Percentiles rank a stretch among this genome's conserved stretches.
These are phyloP conservation scores for Casuarina equisetifolia DNA, from an alignment of 306 rosid genomes.

Conservation along the genomic window DNA sequence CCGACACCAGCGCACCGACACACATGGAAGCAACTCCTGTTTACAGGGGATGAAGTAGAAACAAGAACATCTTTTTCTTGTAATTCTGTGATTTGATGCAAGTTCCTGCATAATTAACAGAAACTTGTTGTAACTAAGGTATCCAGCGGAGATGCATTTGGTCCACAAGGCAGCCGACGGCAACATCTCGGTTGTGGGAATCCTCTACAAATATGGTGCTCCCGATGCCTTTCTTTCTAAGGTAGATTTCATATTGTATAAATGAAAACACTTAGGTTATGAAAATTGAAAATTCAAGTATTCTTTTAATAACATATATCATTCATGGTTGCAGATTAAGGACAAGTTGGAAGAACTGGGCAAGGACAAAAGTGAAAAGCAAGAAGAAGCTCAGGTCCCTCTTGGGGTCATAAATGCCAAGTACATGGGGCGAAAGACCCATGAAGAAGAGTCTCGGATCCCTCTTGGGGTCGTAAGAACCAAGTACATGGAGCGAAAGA, in stretches of 20 bases:
- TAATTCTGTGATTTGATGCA: too few relatives aligned
- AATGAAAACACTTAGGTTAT: too few relatives aligned
- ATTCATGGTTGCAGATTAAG: conserved; percentile 44
- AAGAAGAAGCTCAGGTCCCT: conserved; percentile 40
- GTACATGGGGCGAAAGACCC: conserved; percentile 35
- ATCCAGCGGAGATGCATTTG: conserved; percentile 66
- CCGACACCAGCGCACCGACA: too few relatives aligned
- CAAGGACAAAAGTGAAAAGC: conserved; percentile 22
- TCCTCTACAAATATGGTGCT: conserved; percentile 52
- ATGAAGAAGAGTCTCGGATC: conserved; percentile 32
- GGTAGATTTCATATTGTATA: conserved; percentile 30
- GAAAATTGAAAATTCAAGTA: too few relatives aligned
- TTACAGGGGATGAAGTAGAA: too few relatives aligned
- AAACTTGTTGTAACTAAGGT: conserved; percentile 27
- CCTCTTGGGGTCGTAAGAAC: conserved; percentile 43
- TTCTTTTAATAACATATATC: too few relatives aligned
- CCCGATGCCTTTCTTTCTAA: conserved; percentile 53
- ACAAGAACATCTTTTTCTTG: too few relatives aligned
- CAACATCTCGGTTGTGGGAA: conserved; percentile 52
- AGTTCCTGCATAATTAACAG: neutral
- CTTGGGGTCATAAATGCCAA: conserved; percentile 41
- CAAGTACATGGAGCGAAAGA: conserved; percentile 33
- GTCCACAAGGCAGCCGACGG: conserved; percentile 55
- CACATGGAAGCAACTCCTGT: too few relatives aligned
- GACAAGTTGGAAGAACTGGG: conserved; percentile 44